These are phyloP conservation scores for Geotrichum aggregatum DNA, from an alignment of 1,139 yeast species.

Conservation along the genomic window DNA sequence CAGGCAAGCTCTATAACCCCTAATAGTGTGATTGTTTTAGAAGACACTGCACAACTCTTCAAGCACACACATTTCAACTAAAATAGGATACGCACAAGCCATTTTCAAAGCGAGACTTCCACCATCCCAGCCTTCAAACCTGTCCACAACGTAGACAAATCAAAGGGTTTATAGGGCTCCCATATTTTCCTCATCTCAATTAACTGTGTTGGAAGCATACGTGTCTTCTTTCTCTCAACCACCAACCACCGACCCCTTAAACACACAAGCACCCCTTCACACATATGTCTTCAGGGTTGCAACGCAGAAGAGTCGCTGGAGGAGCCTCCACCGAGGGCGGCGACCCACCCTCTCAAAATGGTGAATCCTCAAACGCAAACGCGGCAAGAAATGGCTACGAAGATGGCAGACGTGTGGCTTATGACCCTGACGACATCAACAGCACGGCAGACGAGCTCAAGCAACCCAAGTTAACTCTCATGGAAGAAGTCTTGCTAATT, in stretches of 20 bases:
- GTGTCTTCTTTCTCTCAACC: not conserved
- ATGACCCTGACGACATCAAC: slow-evolving; percentile 69
- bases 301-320: slow-evolving; percentile 47
- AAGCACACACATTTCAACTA: no score
- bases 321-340: slow-evolving; percentile 10
- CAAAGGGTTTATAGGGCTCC: not conserved
- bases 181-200: not conserved
- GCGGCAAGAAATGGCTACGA: slow-evolving; percentile 21
- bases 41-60: no score
- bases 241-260: not conserved
- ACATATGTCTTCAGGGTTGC: slow-evolving; percentile 41
- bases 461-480: slow-evolving; percentile 74
- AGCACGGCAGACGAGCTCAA: slow-evolving; percentile 47
- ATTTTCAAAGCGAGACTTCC: not conserved
- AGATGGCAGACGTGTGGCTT: slow-evolving; percentile 64
- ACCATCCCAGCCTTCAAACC: not conserved
- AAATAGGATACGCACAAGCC: no score
- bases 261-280: not conserved
- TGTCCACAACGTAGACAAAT: no score
- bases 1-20: no score
- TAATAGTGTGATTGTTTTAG: no score
- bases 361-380: slow-evolving; percentile 14
- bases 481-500: slow-evolving; percentile 92
- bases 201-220: not conserved
- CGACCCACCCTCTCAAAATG: slow-evolving; percentile 6